Evolutionary conservation across 345 rosid species (phyloP).

Genomic region (Gossypium ekmanianum): DNA sequence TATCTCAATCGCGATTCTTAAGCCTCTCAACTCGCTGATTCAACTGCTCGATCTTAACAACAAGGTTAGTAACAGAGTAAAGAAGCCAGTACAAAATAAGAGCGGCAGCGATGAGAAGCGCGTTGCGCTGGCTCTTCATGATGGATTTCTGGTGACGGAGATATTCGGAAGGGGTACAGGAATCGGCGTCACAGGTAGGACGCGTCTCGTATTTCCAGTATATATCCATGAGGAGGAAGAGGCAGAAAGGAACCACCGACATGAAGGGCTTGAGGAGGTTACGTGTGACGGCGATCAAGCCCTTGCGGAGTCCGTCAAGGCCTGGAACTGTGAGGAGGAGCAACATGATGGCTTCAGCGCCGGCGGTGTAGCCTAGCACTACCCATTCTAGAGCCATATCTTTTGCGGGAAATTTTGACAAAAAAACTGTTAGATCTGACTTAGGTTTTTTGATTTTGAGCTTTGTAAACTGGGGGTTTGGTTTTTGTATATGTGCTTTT

Average conservation of each 20-base stretch:
- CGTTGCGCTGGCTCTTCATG: constrained; percentile 90
- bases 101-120: constrained; percentile 69
- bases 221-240: constrained; percentile 81
- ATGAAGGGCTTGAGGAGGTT: constrained; percentile 84
- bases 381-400: constrained; percentile 95
- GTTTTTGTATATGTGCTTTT: background rate
- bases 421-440: constrained; percentile 8
- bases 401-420: background rate
- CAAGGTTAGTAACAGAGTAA: constrained; percentile 65
- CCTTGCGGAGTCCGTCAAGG: constrained; percentile 64
- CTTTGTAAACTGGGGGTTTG: background rate
- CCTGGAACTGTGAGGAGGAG: constrained; percentile 82
- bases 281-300: constrained; percentile 75
- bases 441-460: background rate
- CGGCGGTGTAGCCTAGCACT: constrained; percentile 79
- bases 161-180: constrained; percentile 74
- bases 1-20: constrained; percentile 39
- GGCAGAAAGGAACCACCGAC: constrained; percentile 82
- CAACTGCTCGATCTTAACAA: constrained; percentile 64
- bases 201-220: constrained; percentile 93
- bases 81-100: constrained; percentile 81
- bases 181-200: constrained; percentile 62
- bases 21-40: constrained; percentile 71
- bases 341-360: constrained; percentile 88
- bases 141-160: constrained; percentile 90